Base-by-base conservation (phyloP, 495 filamentous ascomycete genomes). In the Penicillium canescens region DNA sequence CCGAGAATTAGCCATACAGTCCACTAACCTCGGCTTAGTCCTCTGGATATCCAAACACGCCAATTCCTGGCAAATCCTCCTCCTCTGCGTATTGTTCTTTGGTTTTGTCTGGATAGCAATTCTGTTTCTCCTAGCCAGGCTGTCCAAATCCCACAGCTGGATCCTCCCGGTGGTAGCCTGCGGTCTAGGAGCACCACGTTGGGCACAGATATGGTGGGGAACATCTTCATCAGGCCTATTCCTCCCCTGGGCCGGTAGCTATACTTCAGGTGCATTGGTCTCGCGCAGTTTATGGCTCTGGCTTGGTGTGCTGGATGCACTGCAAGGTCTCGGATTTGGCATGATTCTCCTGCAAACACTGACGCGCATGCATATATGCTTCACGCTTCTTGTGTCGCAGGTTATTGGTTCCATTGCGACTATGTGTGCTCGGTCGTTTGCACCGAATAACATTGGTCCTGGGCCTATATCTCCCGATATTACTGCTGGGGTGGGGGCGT, bases 201-300 rank as follows among this genome's bases (percentile, higher is more conserved):
- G 77, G 76, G 74, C 74, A 0, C 77, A 80, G 48, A 78, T 80
- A 51, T 77, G 76, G 70, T 80, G 77, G 77, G 77, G 75, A 44
- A 77, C 72, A 21, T 78, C 75, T 12, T 73, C 72, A 1, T 68
- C 72, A 20, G 77, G 74, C 2, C 59, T 73, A 0, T 79, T 72
- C 59, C 67, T 80, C 6, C 77, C 77, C 12, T 80, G 77, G 77
- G 75, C 74, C 20, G 75, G 76, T n/a, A 68, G 61, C 20, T 72
- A 72, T 31, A 65, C 68, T 0, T 62, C 66, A 3, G 75, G 76
- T 2, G 77, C 77, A 3, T 59, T 80, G 3, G 66, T 73, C n/a
- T 77, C 75, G 16, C 71, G 77, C 23, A 71, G 70, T 59, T 46
- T 80, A 5, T 80, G 77, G 77, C 68, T 80, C 11, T 80, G 77